These are phyloP conservation scores for Porpolomopsis calyptriformis DNA, from an alignment of 768 basidiomycete genomes.

Conservation along the genomic window DNA sequence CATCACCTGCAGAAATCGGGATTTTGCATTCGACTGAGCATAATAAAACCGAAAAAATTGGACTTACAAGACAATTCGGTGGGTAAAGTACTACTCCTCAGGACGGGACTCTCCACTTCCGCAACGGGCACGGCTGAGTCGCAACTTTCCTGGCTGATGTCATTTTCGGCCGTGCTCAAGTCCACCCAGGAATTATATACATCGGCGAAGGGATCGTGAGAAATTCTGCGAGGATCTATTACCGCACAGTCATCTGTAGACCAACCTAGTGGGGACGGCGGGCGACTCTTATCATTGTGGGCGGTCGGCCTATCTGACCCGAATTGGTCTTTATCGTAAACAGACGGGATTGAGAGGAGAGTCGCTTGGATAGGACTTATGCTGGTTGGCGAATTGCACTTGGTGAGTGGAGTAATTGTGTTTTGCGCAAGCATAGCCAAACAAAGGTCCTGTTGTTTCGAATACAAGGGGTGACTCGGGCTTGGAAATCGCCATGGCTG, in stretches of 20 bases:
- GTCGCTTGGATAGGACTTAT: constrained; percentile 29
- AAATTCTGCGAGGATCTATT: constrained; percentile 12
- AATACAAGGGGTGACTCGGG: constrained; percentile 68
- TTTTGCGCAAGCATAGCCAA: constrained; percentile 53
- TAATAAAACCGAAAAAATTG: neutral
- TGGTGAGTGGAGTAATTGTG: constrained; percentile 36
- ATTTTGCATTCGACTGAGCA: neutral
- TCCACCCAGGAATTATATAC: constrained; percentile 33
- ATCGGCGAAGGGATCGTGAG: constrained; percentile 36
- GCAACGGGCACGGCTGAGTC: constrained; percentile 22
- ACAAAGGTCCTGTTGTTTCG: constrained; percentile 50
- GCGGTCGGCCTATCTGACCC: constrained; percentile 19
- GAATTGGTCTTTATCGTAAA: constrained; percentile 12
- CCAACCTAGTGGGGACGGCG: constrained; percentile 27
- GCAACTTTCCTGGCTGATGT: constrained; percentile 15
- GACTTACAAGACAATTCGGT: too few species aligned
- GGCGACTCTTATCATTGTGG: constrained; percentile 14
- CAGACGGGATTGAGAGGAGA: constrained; percentile 23
- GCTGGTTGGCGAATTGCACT: constrained; percentile 18
- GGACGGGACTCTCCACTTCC: constrained; percentile 46
- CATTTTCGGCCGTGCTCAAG: constrained; percentile 15
- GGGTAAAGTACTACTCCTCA: constrained; percentile 28
- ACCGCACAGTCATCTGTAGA: constrained; percentile 14
- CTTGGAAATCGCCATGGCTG: constrained; percentile 79
- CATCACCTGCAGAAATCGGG: too few species aligned